A percentile compares a stretch with the other conserved stretches of the same genome.
Conservation (phyloP, 345 rosid genomes). For the Cochlearia excelsa region DNA sequence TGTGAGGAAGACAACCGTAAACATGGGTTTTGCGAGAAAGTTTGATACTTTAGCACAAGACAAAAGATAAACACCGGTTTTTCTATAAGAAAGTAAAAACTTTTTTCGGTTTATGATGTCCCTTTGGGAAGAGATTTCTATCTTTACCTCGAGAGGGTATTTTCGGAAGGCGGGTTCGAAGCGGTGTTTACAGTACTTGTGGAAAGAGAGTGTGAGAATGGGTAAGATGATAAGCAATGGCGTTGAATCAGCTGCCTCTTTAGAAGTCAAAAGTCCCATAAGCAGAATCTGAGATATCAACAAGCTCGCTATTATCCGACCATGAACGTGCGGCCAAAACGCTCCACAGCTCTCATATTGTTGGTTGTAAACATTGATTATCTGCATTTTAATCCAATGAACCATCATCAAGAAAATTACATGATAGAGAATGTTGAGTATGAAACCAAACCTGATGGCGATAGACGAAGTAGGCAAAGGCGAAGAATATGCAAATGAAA, state of each 20-base stretch:
- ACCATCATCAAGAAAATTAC: conserved; percentile 9
- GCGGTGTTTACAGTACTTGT: conserved; percentile 86
- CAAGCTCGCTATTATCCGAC: conserved; percentile 77
- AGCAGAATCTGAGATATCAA: conserved; percentile 84
- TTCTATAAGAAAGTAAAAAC: no score
- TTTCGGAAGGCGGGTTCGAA: conserved; percentile 90
- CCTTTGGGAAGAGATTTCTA: not conserved
- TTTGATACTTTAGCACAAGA: no score
- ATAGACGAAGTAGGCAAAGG: conserved; percentile 84
- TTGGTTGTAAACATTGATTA: conserved; percentile 88
- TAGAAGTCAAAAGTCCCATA: conserved; percentile 83
- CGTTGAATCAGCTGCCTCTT: conserved; percentile 88
- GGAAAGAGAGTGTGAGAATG: conserved; percentile 75
- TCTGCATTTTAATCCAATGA: conserved; percentile 44
- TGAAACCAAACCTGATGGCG: conserved; percentile 80
- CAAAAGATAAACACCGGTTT: no score
- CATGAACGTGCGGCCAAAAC: conserved; percentile 96
- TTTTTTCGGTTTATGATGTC: not conserved
- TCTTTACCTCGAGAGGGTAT: conserved; percentile 83
- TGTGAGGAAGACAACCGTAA: no score
- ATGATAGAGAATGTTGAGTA: not conserved
- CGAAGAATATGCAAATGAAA: conserved; percentile 82
- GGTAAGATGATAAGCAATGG: conserved; percentile 81
- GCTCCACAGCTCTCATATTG: conserved; percentile 94
- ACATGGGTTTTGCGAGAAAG: no score